A percentile compares a stretch with the other conserved stretches of the same genome.
Conservation (phyloP, 345 rosid species). For the Arabis hirsuta region DNA sequence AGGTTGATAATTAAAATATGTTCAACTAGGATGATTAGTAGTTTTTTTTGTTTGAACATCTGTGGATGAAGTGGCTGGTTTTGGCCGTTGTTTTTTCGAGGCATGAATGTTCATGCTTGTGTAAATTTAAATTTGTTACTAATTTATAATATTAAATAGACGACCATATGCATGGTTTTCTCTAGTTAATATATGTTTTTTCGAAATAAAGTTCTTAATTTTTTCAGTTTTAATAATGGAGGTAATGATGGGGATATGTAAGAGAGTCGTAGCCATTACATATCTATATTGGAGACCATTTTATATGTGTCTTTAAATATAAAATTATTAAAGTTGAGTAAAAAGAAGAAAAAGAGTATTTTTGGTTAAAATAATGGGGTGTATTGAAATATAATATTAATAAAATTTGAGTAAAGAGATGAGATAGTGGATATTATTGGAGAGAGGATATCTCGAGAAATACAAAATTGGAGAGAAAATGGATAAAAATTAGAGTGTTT, state of each 20-base stretch:
- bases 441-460: too few relatives aligned
- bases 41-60: background rate
- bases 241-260: background rate
- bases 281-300: too few relatives aligned
- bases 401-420: too few relatives aligned
- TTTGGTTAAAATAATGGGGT: too few relatives aligned
- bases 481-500: too few relatives aligned
- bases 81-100: slow-evolving; percentile 23
- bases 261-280: background rate
- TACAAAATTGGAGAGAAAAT: too few relatives aligned
- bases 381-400: too few relatives aligned
- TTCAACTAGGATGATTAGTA: slow-evolving; percentile 26
- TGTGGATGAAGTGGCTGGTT: slow-evolving; percentile 1
- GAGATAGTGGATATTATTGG: too few relatives aligned
- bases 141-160: slow-evolving; percentile 3
- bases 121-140: background rate
- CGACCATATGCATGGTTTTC: background rate
- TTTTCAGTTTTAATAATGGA: too few relatives aligned
- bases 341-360: too few relatives aligned
- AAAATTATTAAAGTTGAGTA: too few relatives aligned
- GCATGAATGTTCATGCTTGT: slow-evolving; percentile 18
- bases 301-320: too few relatives aligned
- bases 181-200: background rate
- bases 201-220: background rate
- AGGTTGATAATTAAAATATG: background rate